Percentiles rank a stretch among this genome's conserved stretches.
Conservation (phyloP, 345 rosid genomes). For the Bruguiera sexangula region DNA sequence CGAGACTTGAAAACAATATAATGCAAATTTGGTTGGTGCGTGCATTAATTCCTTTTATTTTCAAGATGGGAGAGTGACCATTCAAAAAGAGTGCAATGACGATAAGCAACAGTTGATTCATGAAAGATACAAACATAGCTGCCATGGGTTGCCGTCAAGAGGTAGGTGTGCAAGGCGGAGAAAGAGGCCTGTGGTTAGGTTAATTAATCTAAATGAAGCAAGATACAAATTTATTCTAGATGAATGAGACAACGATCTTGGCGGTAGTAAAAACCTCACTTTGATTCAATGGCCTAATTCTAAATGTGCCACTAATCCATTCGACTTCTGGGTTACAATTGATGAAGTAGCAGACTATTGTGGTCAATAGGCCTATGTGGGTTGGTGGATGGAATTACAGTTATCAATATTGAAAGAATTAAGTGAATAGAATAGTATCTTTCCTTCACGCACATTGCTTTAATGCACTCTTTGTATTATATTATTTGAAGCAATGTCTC, state of each 20-base stretch:
- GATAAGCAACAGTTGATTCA: background rate
- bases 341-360: too few species aligned
- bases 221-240: background rate
- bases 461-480: too few species aligned
- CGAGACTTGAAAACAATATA: too few species aligned
- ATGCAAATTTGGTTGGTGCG: background rate
- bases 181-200: background rate
- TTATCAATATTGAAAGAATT: too few species aligned
- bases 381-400: too few species aligned
- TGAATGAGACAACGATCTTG: background rate
- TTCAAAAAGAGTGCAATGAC: background rate
- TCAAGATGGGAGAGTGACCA: too few species aligned
- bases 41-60: background rate
- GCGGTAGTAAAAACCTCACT: background rate
- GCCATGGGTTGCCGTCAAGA: slow-evolving; percentile 1
- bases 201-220: background rate
- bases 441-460: too few species aligned
- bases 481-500: too few species aligned
- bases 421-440: too few species aligned
- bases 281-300: background rate
- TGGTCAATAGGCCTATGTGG: too few species aligned
- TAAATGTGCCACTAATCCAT: background rate
- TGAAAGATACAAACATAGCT: background rate
- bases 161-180: background rate
- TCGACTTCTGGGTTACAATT: too few species aligned